phyloP scores from a whole-genome alignment of 305 asterid species.

The Ilex paraguariensis region DNA sequence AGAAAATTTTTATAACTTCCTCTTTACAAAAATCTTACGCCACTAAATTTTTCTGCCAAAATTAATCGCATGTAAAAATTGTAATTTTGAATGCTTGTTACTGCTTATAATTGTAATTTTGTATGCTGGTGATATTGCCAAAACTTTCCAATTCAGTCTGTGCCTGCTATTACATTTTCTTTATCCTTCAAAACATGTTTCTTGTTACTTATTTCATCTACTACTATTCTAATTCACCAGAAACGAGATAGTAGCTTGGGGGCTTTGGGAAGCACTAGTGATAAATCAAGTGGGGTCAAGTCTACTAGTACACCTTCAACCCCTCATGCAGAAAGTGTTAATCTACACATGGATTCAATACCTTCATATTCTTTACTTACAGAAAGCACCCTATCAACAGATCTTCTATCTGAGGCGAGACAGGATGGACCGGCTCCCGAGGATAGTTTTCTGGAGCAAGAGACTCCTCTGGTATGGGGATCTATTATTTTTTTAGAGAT shows the following conservation, averaged over 20 bases:
- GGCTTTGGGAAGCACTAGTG: conserved; percentile 80
- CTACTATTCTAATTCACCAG: conserved; percentile 32
- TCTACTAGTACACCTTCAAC: conserved; percentile 83
- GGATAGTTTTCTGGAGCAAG: conserved; percentile 58
- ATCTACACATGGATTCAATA: conserved; percentile 60
- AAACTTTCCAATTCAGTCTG: neutral
- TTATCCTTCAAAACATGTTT: neutral
- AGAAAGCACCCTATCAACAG: conserved; percentile 60
- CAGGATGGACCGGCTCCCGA: conserved; percentile 46
- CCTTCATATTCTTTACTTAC: conserved; percentile 56
- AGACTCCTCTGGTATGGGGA: conserved; percentile 64
- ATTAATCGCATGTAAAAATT: too few species aligned
- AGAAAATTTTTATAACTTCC: too few species aligned
- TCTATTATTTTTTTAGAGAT: conserved; percentile 1
- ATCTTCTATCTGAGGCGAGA: conserved; percentile 50
- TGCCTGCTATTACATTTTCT: neutral
- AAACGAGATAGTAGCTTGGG: conserved; percentile 80
- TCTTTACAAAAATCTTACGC: too few species aligned
- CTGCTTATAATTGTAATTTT: neutral
- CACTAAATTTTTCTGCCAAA: too few species aligned
- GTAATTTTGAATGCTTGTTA: too few species aligned
- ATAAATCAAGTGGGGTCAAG: conserved; percentile 88
- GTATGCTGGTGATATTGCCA: neutral
- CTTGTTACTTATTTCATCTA: conserved; percentile 8
- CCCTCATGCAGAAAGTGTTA: conserved; percentile 70